Conservation (phyloP, 768 basidiomycete species). For the Suillus subluteus region DNA sequence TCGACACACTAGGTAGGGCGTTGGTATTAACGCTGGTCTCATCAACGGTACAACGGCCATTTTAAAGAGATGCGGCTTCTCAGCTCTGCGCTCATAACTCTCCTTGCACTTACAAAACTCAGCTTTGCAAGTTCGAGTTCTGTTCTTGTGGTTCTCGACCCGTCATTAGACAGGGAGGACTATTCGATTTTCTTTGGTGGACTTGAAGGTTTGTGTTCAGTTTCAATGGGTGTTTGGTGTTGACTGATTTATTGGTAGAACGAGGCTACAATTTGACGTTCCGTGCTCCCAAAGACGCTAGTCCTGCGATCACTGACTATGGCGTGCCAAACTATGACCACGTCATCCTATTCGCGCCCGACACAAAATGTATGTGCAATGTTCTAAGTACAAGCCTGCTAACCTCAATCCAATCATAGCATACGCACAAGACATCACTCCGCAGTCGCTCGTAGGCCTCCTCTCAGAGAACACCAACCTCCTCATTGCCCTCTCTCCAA, state of each 20-base stretch:
- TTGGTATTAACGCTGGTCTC: slow-evolving; percentile 1
- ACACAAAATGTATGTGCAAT: slow-evolving; percentile 68
- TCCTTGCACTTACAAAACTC: slow-evolving; percentile 31
- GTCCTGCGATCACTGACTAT: slow-evolving; percentile 66
- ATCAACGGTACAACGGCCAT: not conserved
- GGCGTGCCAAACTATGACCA: slow-evolving; percentile 81
- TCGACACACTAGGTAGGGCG: not conserved
- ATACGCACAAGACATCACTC: slow-evolving; percentile 75
- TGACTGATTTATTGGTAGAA: slow-evolving; percentile 44
- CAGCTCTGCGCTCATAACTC: slow-evolving; percentile 28
- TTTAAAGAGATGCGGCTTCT: slow-evolving; percentile 31
- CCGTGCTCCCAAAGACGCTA: slow-evolving; percentile 77
- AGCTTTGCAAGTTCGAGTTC: slow-evolving; percentile 70
- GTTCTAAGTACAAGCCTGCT: not conserved
- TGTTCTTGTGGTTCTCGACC: slow-evolving; percentile 86
- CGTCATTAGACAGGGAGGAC: slow-evolving; percentile 59
- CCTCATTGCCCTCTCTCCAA: slow-evolving; percentile 78
- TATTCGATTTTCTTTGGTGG: slow-evolving; percentile 85
- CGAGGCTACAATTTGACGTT: slow-evolving; percentile 88
- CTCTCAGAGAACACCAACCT: slow-evolving; percentile 78
- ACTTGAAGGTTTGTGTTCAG: slow-evolving; percentile 60
- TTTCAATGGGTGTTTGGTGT: not conserved
- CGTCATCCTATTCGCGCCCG: slow-evolving; percentile 84
- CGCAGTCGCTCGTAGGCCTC: slow-evolving; percentile 76
- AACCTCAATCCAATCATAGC: slow-evolving; percentile 41